These are phyloP conservation scores for Parachlorella kessleri DNA, from an alignment of 139 green algal species.

Conservation along the genomic window DNA sequence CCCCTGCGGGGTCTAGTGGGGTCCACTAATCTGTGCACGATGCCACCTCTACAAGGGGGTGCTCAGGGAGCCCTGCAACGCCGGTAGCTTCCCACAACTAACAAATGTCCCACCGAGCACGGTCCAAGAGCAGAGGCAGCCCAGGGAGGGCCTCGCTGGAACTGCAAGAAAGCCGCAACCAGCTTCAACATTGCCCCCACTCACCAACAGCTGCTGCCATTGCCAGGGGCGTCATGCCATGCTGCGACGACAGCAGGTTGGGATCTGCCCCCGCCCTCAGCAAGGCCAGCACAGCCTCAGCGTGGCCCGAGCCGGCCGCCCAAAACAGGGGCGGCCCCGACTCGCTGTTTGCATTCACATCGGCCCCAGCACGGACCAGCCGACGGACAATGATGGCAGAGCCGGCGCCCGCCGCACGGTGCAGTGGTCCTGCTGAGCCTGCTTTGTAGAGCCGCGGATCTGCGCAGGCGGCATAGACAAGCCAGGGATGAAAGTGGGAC, in stretches of 20 bases:
- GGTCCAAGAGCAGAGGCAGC: too few relatives aligned
- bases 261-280: slow-evolving; percentile 27
- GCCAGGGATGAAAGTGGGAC: not conserved
- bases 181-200: too few relatives aligned
- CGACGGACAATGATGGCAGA: not conserved
- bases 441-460: not conserved
- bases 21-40: too few relatives aligned
- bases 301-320: slow-evolving; percentile 30
- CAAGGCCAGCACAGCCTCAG: slow-evolving; percentile 11
- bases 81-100: too few relatives aligned
- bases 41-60: too few relatives aligned
- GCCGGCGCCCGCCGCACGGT: slow-evolving; percentile 28
- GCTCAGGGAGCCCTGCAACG: too few relatives aligned
- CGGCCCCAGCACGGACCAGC: slow-evolving; percentile 30
- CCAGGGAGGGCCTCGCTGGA: too few relatives aligned
- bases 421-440: slow-evolving; percentile 25
- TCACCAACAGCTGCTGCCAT: slow-evolving; percentile 13
- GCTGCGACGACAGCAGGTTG: not conserved
- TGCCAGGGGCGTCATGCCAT: slow-evolving; percentile 24
- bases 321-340: slow-evolving; percentile 42
- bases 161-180: too few relatives aligned
- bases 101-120: too few relatives aligned
- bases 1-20: too few relatives aligned
- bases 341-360: slow-evolving; percentile 19
- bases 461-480: not conserved